These are phyloP conservation scores for Backusella tarrabulga DNA, from an alignment of 192 early-diverging fungal species.

Conservation along the genomic window DNA sequence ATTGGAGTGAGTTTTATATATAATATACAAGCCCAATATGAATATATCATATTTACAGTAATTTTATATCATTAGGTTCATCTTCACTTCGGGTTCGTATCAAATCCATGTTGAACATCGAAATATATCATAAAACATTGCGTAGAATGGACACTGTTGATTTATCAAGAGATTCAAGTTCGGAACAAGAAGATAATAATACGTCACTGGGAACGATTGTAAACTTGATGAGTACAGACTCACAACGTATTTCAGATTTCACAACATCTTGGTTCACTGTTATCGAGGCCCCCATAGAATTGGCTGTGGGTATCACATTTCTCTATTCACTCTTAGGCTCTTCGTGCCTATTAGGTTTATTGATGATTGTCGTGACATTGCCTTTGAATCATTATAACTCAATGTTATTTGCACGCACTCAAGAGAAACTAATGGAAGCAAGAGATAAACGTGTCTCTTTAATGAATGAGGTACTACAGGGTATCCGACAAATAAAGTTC, in stretches of 20 bases:
- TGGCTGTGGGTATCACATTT: constrained; percentile 44
- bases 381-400: constrained; percentile 40
- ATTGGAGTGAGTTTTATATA: constrained; percentile 17
- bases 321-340: constrained; percentile 39
- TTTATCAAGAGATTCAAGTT: constrained; percentile 33
- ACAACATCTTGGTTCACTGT: constrained; percentile 43
- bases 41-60: neutral
- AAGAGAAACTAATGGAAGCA: constrained; percentile 60
- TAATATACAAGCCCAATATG: neutral
- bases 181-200: constrained; percentile 31
- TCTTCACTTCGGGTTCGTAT: constrained; percentile 28
- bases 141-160: constrained; percentile 54
- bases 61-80: constrained; percentile 10
- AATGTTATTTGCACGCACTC: constrained; percentile 39
- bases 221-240: constrained; percentile 45
- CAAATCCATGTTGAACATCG: constrained; percentile 37
- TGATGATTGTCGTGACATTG: constrained; percentile 45
- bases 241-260: constrained; percentile 46
- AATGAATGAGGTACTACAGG: constrained; percentile 67
- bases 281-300: constrained; percentile 48
- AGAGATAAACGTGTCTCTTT: constrained; percentile 69
- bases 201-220: constrained; percentile 38
- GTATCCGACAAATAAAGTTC: constrained; percentile 64
- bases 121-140: constrained; percentile 64
- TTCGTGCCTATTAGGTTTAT: constrained; percentile 35